Base-by-base conservation (phyloP, 2,329 filamentous ascomycete genomes). In the Microdochium bolleyi region DNA sequence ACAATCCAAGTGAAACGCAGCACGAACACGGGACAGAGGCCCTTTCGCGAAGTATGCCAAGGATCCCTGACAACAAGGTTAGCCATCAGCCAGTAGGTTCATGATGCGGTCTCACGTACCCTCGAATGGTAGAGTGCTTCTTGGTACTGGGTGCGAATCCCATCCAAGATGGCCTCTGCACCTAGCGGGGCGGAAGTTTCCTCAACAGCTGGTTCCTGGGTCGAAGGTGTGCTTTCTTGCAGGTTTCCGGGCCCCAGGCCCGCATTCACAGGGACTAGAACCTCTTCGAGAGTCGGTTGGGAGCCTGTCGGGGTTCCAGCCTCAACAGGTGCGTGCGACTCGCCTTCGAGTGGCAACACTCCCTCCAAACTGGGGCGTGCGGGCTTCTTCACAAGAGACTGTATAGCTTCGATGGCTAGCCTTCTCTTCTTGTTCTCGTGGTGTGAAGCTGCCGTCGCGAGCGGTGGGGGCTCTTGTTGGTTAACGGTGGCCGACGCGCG, bases 1-100 rank as follows among this genome's bases (percentile, higher is more conserved):
- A 51, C 79, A 79, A 55, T 83, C 79, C 14, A 83, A 70, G 53
- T 84, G 81, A 57, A 89, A 89, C 14, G 84, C 80, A 49, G 85
- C 86, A 54, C 88, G 80, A 48, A 87, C 85, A 59, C 88, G 79
- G 48, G 88, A 89, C 21, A 94, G 72, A 1, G 89, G 87, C 1
- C 88, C 89, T 71, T 94, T 94, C 21, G 85, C 85, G 67, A 92
- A 92, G 67, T 92, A 94, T 54, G 88, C 88, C 53, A 92, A 71
- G 3, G 88, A 89, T 32, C 87, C 88, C 78, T 88, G 64, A 79
- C 76, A 56, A 77, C 52, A 11, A 49, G 34, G 2, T 24, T 38
- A 48, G 21, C 13, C 21, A 3, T 8, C 44, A 2, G 9, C 14
- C 24, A 11, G 11, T 7, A 30, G 3, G 2, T 19, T 38, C 10